These are phyloP conservation scores for Cinnamomum chago DNA, from an alignment of 164 flowering plant species.

Conservation along the genomic window DNA sequence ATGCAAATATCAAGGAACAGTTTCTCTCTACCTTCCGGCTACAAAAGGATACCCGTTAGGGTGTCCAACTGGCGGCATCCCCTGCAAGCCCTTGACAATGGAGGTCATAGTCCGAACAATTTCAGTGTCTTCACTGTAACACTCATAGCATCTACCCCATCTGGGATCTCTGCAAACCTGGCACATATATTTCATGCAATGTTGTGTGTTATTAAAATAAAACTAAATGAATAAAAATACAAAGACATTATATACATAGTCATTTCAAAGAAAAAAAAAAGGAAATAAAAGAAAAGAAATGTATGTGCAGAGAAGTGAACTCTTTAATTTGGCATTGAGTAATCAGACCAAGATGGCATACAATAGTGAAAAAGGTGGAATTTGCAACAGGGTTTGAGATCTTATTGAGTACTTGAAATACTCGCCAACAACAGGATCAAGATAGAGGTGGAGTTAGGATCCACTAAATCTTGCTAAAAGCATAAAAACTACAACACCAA, in stretches of 20 bases:
- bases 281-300: background rate
- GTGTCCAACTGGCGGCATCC: slow-evolving; percentile 51
- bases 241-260: no score
- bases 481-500: background rate
- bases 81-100: slow-evolving; percentile 59
- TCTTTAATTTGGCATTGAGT: background rate
- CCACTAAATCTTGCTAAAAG: background rate
- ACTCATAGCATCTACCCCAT: slow-evolving; percentile 77
- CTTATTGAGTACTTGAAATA: background rate
- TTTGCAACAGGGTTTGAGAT: background rate
- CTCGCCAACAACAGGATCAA: background rate
- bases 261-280: background rate
- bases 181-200: background rate
- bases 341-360: background rate
- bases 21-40: slow-evolving; percentile 56
- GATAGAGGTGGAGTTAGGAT: background rate
- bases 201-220: background rate
- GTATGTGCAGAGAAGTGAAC: background rate
- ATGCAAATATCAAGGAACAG: background rate
- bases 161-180: slow-evolving; percentile 75
- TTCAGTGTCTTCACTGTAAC: slow-evolving; percentile 62
- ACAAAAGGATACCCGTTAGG: slow-evolving; percentile 65
- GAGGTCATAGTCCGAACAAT: slow-evolving; percentile 60
- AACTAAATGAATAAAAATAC: background rate
- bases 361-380: background rate